Percentiles rank a stretch among this genome's conserved stretches.
These are phyloP conservation scores for Simplicillium aogashimaense DNA, from an alignment of 2,329 filamentous ascomycete species.

Conservation along the genomic window DNA sequence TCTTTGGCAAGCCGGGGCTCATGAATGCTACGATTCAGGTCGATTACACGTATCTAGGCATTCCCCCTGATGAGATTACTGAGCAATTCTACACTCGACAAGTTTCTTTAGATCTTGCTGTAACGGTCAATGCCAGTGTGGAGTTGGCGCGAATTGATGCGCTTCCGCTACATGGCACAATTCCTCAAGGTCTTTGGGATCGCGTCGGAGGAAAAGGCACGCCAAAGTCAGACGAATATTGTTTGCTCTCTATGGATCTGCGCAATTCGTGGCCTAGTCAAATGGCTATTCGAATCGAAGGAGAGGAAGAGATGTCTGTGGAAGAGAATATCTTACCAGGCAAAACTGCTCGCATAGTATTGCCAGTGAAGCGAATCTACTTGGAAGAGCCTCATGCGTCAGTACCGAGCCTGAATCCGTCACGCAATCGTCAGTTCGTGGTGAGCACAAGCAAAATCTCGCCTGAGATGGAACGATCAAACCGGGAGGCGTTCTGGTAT, in stretches of 20 bases:
- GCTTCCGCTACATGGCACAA: constrained; percentile 57
- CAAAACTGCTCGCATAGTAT: constrained; percentile 62
- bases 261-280: constrained; percentile 84
- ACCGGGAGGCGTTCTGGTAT: constrained; percentile 84
- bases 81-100: constrained; percentile 78
- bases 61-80: constrained; percentile 54
- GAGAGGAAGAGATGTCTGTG: constrained; percentile 36
- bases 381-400: constrained; percentile 66
- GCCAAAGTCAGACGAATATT: constrained; percentile 51
- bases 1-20: constrained; percentile 77
- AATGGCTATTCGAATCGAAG: constrained; percentile 55
- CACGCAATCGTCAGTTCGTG: constrained; percentile 84
- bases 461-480: constrained; percentile 67
- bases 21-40: constrained; percentile 72
- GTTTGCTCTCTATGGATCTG: constrained; percentile 72
- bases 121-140: constrained; percentile 87
- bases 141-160: constrained; percentile 75
- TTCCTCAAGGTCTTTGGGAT: constrained; percentile 52
- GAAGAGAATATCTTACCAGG: constrained; percentile 53
- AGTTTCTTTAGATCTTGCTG: constrained; percentile 66
- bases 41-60: constrained; percentile 76
- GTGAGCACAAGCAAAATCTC: constrained; percentile 72
- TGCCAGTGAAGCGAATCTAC: constrained; percentile 68
- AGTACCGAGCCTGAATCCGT: constrained; percentile 71
- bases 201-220: constrained; percentile 24